Conservation (phyloP, 495 filamentous ascomycete species). For the Daldinia childiae region DNA sequence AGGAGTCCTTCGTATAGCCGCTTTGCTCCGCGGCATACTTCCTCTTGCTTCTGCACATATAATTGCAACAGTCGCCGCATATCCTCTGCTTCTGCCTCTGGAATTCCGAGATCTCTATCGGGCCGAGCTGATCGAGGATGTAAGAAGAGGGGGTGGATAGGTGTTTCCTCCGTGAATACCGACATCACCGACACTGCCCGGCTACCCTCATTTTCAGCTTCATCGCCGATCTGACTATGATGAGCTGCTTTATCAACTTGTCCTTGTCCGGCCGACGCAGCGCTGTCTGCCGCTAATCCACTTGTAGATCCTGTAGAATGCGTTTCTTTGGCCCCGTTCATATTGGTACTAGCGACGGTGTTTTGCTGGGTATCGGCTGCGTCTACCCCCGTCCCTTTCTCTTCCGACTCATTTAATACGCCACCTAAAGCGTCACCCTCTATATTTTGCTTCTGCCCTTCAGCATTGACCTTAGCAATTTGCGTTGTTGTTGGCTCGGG, state of each 20-base stretch:
- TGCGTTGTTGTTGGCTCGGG: conserved; percentile 7
- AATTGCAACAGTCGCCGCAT: conserved; percentile 82
- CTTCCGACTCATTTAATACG: conserved; percentile 42
- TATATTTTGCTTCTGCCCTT: conserved; percentile 14
- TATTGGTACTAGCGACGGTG: not conserved
- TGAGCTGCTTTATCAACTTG: conserved; percentile 57
- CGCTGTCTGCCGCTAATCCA: conserved; percentile 9
- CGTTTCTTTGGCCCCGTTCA: conserved; percentile 17
- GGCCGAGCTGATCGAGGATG: conserved; percentile 73
- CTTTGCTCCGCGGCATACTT: conserved; percentile 83
- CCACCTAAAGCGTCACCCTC: not conserved
- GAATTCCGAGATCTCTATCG: conserved; percentile 82
- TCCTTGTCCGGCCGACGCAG: conserved; percentile 71
- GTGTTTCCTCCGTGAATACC: conserved; percentile 58
- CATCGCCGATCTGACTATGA: conserved; percentile 21
- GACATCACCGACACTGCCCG: conserved; percentile 55
- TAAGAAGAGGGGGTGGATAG: conserved; percentile 88
- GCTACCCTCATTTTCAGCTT: conserved; percentile 36
- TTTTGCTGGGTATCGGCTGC: conserved; percentile 6
- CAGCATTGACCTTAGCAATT: conserved; percentile 5
- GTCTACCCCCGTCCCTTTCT: conserved; percentile 1
- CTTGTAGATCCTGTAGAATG: conserved; percentile 3
- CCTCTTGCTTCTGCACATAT: conserved; percentile 95
- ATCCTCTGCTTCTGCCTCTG: conserved; percentile 84
- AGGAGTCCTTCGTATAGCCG: conserved; percentile 79